A percentile compares a stretch with the other conserved stretches of the same genome.
These are phyloP conservation scores for Trypanosoma cruzi DNA, from an alignment of 208 protist species.

Conservation along the genomic window DNA sequence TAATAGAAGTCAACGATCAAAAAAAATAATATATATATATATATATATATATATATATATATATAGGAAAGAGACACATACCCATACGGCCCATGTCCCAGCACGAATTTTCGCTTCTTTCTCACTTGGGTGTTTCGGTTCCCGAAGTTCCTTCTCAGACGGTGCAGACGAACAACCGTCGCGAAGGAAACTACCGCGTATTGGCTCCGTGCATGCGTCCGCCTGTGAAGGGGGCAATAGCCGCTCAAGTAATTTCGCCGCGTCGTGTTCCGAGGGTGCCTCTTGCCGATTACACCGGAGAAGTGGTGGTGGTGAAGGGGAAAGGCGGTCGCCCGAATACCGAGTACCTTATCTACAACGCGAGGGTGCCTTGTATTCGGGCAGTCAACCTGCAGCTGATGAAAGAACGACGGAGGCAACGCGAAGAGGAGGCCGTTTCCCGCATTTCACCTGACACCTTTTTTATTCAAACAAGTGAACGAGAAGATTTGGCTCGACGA, in stretches of 20 bases:
- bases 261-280: slow-evolving; percentile 22
- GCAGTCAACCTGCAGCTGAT: slow-evolving; percentile 69
- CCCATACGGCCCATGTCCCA: slow-evolving; percentile 22
- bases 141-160: background rate
- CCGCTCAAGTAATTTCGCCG: slow-evolving; percentile 36
- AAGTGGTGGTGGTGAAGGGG: slow-evolving; percentile 43
- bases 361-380: slow-evolving; percentile 59
- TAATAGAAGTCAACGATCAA: background rate
- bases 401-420: slow-evolving; percentile 34
- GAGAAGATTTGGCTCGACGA: slow-evolving; percentile 14
- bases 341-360: slow-evolving; percentile 70
- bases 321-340: slow-evolving; percentile 36
- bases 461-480: background rate
- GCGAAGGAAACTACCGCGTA: slow-evolving; percentile 35
- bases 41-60: slow-evolving; percentile 20
- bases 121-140: slow-evolving; percentile 55
- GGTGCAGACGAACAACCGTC: background rate
- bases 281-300: slow-evolving; percentile 57
- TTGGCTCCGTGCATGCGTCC: slow-evolving; percentile 56
- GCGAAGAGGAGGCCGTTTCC: slow-evolving; percentile 2
- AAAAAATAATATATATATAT: too few relatives aligned
- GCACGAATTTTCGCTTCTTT: slow-evolving; percentile 70
- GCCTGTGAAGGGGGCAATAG: slow-evolving; percentile 18
- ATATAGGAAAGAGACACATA: background rate
- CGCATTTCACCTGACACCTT: background rate